phyloP scores from a whole-genome alignment of 1,284 basidiomycete species.

The Austropuccinia psidii region DNA sequence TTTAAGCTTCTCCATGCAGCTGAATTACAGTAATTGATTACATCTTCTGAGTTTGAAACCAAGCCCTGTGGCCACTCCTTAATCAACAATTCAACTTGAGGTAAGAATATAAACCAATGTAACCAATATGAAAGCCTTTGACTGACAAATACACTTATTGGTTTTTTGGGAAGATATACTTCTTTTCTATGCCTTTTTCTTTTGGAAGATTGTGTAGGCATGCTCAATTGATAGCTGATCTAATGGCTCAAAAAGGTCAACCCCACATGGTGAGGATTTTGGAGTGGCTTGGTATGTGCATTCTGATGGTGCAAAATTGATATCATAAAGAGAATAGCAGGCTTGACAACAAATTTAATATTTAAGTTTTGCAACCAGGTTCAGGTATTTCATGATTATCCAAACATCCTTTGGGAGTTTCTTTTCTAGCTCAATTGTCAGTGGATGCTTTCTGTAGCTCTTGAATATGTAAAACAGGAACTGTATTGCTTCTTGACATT shows the following conservation, averaged over 20 bases:
- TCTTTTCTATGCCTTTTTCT: no score
- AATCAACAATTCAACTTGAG: not conserved
- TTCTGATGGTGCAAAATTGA: not conserved
- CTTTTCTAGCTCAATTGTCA: not conserved
- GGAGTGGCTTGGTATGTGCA: not conserved
- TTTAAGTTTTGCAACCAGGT: not conserved
- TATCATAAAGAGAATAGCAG: conserved; percentile 4
- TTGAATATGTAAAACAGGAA: not conserved
- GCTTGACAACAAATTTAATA: not conserved
- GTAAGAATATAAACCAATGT: not conserved
- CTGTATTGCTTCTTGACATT: not conserved
- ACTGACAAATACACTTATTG: not conserved
- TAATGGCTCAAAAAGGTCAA: not conserved
- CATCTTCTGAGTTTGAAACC: no score
- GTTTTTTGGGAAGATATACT: conserved; percentile 8
- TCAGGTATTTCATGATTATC: not conserved
- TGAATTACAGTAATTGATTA: no score
- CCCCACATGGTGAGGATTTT: not conserved
- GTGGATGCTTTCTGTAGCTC: not conserved
- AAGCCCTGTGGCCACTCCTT: no score
- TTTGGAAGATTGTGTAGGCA: no score
- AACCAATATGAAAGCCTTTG: conserved; percentile 3
- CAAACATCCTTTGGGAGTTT: conserved; percentile 1
- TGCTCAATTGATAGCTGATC: not conserved
- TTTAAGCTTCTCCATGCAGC: no score